A percentile compares a stretch with the other conserved stretches of the same genome.
Evolutionary conservation across 1,284 basidiomycete species (phyloP).

Genomic region (Cutaneotrichosporon dermatis): DNA sequence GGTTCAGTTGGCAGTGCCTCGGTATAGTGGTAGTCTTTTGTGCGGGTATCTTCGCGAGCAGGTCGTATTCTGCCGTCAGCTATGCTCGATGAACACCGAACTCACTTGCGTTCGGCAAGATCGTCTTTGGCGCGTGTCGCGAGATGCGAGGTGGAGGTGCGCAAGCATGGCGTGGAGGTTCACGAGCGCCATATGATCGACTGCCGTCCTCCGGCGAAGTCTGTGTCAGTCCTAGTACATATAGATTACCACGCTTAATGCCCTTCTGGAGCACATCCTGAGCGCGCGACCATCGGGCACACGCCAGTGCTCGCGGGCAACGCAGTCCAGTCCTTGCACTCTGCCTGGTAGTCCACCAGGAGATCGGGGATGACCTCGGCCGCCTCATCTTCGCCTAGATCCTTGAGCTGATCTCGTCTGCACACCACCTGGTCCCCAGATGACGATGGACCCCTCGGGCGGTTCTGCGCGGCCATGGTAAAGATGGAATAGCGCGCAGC

Average conservation of each 20-base stretch:
- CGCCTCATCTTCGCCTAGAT: slow-evolving; percentile 40
- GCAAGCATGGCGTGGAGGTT: slow-evolving; percentile 75
- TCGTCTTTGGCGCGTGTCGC: slow-evolving; percentile 71
- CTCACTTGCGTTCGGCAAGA: slow-evolving; percentile 68
- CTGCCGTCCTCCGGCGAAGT: slow-evolving; percentile 29
- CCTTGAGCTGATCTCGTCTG: slow-evolving; percentile 49
- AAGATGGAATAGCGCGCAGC: background rate
- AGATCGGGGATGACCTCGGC: slow-evolving; percentile 45
- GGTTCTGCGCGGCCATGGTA: slow-evolving; percentile 23
- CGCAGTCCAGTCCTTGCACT: slow-evolving; percentile 48
- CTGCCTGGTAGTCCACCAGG: slow-evolving; percentile 41
- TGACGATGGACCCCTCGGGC: slow-evolving; percentile 22
- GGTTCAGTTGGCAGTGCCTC: slow-evolving; percentile 68
- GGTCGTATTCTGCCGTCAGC: slow-evolving; percentile 61
- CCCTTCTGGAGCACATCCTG: slow-evolving; percentile 43
- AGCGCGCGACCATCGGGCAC: slow-evolving; percentile 35
- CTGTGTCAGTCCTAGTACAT: slow-evolving; percentile 9
- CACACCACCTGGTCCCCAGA: slow-evolving; percentile 40
- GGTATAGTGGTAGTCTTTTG: slow-evolving; percentile 63
- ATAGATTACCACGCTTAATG: slow-evolving; percentile 35
- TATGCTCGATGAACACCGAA: slow-evolving; percentile 11
- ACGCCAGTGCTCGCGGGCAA: slow-evolving; percentile 48
- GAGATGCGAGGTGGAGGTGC: slow-evolving; percentile 73
- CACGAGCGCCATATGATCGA: slow-evolving; percentile 45
- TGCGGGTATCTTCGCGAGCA: slow-evolving; percentile 55